Evolutionary conservation across 805 yeast genomes (phyloP).

Genomic region (Torulaspora gathmanii): DNA sequence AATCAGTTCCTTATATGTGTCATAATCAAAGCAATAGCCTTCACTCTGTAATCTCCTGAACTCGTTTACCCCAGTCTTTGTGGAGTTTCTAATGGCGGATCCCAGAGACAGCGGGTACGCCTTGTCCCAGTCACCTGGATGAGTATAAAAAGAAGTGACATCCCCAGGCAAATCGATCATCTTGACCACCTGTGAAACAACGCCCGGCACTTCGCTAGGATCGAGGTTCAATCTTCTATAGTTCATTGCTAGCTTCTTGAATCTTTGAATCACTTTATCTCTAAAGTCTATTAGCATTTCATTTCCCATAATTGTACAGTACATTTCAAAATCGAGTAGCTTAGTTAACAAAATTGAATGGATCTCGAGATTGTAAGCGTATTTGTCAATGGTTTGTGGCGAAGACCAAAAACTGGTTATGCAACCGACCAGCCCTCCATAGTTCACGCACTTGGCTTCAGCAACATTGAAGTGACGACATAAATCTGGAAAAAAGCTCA

Average conservation of each 20-base stretch:
- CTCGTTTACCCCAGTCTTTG: slow-evolving; percentile 26
- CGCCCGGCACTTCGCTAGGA: slow-evolving; percentile 23
- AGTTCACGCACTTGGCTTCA: slow-evolving; percentile 19
- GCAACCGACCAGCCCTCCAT: slow-evolving; percentile 34
- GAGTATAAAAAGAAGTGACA: slow-evolving; percentile 20
- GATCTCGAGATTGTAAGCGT: slow-evolving; percentile 29
- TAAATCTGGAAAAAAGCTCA: slow-evolving; percentile 33
- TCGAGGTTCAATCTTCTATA: slow-evolving; percentile 28
- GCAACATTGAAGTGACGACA: slow-evolving; percentile 22
- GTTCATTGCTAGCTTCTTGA: slow-evolving; percentile 23
- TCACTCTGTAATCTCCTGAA: slow-evolving; percentile 23
- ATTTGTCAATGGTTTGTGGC: slow-evolving; percentile 27
- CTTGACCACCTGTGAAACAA: slow-evolving; percentile 31
- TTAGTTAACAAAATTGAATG: slow-evolving; percentile 36
- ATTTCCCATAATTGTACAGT: slow-evolving; percentile 26
- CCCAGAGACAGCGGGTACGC: slow-evolving; percentile 31
- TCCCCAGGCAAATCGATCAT: slow-evolving; percentile 26
- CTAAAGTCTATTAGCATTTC: slow-evolving; percentile 33
- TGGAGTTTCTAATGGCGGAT: slow-evolving; percentile 26
- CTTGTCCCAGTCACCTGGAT: slow-evolving; percentile 36
- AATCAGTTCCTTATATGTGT: slow-evolving; percentile 31
- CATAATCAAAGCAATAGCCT: slow-evolving; percentile 34
- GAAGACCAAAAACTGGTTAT: slow-evolving; percentile 32
- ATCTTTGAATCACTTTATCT: slow-evolving; percentile 28
- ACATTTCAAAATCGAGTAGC: slow-evolving; percentile 36